Evolutionary conservation across 345 rosid genomes (phyloP).

Genomic region (Arabidopsis thaliana): DNA sequence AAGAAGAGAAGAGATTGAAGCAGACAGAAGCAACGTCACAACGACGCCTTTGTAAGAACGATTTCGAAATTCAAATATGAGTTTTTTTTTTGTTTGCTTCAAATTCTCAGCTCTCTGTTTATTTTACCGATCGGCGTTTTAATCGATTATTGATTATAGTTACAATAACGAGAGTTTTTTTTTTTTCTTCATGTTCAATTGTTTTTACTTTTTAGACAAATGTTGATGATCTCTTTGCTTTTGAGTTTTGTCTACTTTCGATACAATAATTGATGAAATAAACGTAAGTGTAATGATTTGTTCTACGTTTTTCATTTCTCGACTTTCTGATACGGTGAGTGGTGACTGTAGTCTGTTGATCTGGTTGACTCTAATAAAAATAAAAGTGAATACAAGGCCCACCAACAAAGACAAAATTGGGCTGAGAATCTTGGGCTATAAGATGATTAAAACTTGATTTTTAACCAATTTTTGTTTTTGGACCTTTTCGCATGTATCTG

Average conservation of each 20-base stretch:
- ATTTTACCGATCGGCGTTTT: conserved; percentile 24
- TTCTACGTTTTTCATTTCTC: background rate
- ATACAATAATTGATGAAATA: conserved; percentile 11
- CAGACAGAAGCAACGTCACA: background rate
- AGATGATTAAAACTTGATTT: too few relatives aligned
- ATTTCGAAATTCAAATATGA: background rate
- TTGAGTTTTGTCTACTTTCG: background rate
- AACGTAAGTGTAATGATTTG: conserved; percentile 9
- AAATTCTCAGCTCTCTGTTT: background rate
- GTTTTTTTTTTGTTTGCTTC: background rate
- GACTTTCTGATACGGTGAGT: too few relatives aligned
- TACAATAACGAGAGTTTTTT: conserved; percentile 1
- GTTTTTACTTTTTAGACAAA: background rate
- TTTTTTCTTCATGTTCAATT: background rate
- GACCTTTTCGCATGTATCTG: too few relatives aligned
- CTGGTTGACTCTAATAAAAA: too few relatives aligned
- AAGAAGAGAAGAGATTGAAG: conserved; percentile 28
- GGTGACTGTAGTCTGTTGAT: too few relatives aligned
- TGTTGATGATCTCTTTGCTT: conserved; percentile 13
- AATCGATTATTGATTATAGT: conserved; percentile 18
- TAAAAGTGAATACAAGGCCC: too few relatives aligned
- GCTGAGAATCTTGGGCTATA: too few relatives aligned
- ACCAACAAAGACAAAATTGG: too few relatives aligned
- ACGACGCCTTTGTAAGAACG: conserved; percentile 4
- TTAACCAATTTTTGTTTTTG: too few relatives aligned